Evolutionary conservation across 2,329 filamentous ascomycete genomes (phyloP), one percentile per base, ranked within the genome.

Genomic region (Periglandula ipomoeae): DNA sequence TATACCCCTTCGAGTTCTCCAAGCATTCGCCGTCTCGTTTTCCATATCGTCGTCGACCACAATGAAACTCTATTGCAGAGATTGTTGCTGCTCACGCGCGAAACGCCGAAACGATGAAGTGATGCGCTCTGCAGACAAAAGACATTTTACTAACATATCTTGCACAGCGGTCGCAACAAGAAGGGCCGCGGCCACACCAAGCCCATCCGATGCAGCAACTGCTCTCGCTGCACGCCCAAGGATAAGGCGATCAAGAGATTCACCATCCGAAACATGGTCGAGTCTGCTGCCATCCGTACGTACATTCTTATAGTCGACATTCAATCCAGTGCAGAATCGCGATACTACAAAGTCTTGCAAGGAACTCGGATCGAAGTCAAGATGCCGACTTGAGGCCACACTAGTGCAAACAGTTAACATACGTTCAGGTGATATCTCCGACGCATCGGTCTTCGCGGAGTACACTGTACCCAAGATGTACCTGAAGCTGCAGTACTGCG

Each of bases 391-490:
- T 4, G 3, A 11, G 10, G 10, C 11, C 30, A 15, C 30, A 32
- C 15, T 10, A 27, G 13, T 9, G 30, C 24, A 41, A 13, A 47
- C 19, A 3, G 40, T 44, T 50, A 34, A 50, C 44, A 44, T 35
- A 23, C 48, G 41, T 50, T 50, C 68, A 97, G 93, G 93, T 89
- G 93, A 98, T 89, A 98, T 98, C 79, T 96, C 90, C 62, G 93
- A 98, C 74, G 93, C 94, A 69, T 97, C 93, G 69, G 93, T 98
- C 76, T 98, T 97, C 79, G 75, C 87, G 68, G 93, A 98, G 81
- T 98, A 98, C 83, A 90, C 89, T 65, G 91, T 98, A 69, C 93
- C 93, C 78, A 98, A 98, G 88, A 98, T 98, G 94, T 98, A 98
- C 88, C 82, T 98, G 78, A 98, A 98, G 87, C 86, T 98, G 74